These are phyloP conservation scores for Capronia epimyces DNA, from an alignment of 2,329 filamentous ascomycete genomes.

Conservation along the genomic window DNA sequence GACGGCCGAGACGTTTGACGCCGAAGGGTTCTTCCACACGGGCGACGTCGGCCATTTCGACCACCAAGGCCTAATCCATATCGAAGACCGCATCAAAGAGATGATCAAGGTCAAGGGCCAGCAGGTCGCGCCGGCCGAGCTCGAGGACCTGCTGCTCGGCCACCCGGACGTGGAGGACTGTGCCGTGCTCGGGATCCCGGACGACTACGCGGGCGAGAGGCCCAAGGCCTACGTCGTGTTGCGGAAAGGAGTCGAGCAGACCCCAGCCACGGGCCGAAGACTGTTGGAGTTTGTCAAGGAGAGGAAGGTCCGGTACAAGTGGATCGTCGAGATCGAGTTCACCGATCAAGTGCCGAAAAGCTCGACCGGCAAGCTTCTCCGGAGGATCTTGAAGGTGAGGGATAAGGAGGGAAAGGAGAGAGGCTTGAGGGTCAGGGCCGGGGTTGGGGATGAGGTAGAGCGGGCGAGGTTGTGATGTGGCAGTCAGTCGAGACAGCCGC, in stretches of 20 bases:
- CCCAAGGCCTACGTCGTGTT: constrained; percentile 68
- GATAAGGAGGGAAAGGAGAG: constrained; percentile 29
- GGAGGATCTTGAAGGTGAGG: constrained; percentile 50
- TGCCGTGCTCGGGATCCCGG: constrained; percentile 64
- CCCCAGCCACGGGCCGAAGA: constrained; percentile 60
- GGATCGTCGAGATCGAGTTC: constrained; percentile 37
- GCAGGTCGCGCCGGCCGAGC: constrained; percentile 57
- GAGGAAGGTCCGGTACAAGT: constrained; percentile 33
- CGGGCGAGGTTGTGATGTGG: constrained; percentile 52
- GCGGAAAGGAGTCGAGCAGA: constrained; percentile 63
- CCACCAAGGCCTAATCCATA: constrained; percentile 48
- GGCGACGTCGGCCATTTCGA: constrained; percentile 62
- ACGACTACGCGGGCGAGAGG: constrained; percentile 56
- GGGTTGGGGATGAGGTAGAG: constrained; percentile 36
- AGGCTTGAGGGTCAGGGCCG: constrained; percentile 22
- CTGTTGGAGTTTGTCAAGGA: constrained; percentile 27
- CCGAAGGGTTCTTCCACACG: constrained; percentile 53
- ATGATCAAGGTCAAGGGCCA: constrained; percentile 59
- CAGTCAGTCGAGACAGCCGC: no score
- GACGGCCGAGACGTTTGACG: constrained; percentile 64
- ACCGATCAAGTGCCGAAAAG: constrained; percentile 61
- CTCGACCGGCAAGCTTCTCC: constrained; percentile 67
- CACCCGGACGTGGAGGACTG: constrained; percentile 57
- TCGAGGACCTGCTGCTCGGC: constrained; percentile 54
- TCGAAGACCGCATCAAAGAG: constrained; percentile 41